These are phyloP conservation scores for Zasmidium citrigriseum DNA, from an alignment of 2,329 filamentous ascomycete species.

Conservation along the genomic window DNA sequence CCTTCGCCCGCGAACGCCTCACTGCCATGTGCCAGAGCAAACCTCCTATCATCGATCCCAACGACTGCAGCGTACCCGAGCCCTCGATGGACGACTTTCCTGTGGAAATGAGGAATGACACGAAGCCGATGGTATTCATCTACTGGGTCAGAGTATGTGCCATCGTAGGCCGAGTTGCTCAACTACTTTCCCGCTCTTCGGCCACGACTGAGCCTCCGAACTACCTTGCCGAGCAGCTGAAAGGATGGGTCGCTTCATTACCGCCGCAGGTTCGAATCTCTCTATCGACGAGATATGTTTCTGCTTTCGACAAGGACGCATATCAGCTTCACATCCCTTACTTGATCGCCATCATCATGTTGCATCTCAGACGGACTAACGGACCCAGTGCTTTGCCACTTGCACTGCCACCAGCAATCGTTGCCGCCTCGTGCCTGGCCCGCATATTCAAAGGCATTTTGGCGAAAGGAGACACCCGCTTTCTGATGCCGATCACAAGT, in stretches of 20 bases:
- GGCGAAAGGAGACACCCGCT: conserved; percentile 5
- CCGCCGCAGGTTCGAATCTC: neutral
- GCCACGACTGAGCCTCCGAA: neutral
- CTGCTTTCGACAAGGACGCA: conserved; percentile 5
- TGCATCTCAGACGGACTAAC: conserved; percentile 4
- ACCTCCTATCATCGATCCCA: conserved; percentile 4
- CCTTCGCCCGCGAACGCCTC: conserved; percentile 3
- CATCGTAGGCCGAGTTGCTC: conserved; percentile 1
- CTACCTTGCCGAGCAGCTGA: conserved; percentile 4
- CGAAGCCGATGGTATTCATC: conserved; percentile 4
- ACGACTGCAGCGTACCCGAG: conserved; percentile 1
- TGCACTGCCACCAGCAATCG: conserved; percentile 7
- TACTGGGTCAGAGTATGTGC: conserved; percentile 6
- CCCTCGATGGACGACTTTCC: conserved; percentile 6
- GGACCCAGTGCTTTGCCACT: conserved; percentile 1
- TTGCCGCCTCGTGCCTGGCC: conserved; percentile 10
- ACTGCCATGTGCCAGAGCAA: conserved; percentile 9
- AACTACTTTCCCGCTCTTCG: neutral
- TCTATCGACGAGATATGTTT: neutral
- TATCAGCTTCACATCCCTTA: conserved; percentile 8
- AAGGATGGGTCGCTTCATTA: conserved; percentile 2
- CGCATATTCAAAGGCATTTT: conserved; percentile 8
- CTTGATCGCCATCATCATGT: conserved; percentile 2
- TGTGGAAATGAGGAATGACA: neutral
- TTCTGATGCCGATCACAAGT: conserved; percentile 7